Evolutionary conservation across 2,329 filamentous ascomycete genomes (phyloP).

Genomic region (Pyrenochaeta sp.): DNA sequence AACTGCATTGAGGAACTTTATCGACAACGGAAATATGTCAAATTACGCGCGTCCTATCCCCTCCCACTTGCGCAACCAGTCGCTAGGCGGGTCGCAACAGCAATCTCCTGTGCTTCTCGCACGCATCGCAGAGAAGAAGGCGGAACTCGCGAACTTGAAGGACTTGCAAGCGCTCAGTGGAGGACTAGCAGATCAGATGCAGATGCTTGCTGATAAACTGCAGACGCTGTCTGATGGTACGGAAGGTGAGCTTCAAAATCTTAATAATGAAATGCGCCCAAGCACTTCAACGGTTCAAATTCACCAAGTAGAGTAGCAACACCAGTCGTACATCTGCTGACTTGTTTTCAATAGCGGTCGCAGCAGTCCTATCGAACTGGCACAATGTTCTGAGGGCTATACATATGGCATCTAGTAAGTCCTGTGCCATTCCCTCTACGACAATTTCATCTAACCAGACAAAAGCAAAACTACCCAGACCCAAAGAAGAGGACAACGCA

Average conservation of each 20-base stretch:
- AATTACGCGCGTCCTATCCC: constrained; percentile 60
- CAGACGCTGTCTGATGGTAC: constrained; percentile 81
- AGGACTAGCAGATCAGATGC: constrained; percentile 82
- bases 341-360: constrained; percentile 68
- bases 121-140: constrained; percentile 85
- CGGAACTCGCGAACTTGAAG: constrained; percentile 79
- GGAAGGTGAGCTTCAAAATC: constrained; percentile 64
- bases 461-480: constrained; percentile 73
- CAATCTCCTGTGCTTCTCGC: constrained; percentile 76
- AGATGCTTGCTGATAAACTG: constrained; percentile 79
- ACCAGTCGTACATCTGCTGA: constrained; percentile 19
- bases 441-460: constrained; percentile 19
- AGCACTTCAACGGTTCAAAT: not conserved
- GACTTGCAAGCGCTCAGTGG: constrained; percentile 81
- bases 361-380: constrained; percentile 86
- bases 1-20: not conserved
- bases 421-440: not conserved
- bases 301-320: not conserved
- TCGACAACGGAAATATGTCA: constrained; percentile 39
- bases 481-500: constrained; percentile 58
- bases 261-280: constrained; percentile 8
- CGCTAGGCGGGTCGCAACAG: constrained; percentile 52
- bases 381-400: constrained; percentile 85
- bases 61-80: constrained; percentile 68
- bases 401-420: constrained; percentile 83